Percentiles rank a stretch among this genome's conserved stretches.
Conservation (phyloP, 2,329 filamentous ascomycete species). For the Aspergillus luchuensis region DNA sequence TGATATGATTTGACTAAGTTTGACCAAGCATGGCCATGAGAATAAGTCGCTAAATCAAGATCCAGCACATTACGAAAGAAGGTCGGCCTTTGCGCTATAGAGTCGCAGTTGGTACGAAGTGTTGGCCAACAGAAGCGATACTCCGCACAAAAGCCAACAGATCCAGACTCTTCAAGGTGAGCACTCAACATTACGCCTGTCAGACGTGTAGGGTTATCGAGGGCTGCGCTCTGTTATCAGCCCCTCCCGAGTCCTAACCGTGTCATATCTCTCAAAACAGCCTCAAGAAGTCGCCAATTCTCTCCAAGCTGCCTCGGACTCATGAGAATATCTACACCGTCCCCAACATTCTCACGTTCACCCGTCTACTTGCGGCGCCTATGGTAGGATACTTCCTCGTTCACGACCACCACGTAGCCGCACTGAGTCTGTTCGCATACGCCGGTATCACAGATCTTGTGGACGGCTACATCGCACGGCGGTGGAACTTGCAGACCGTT, state of each 20-base stretch:
- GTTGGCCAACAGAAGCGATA: slow-evolving; percentile 26
- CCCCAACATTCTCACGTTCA: slow-evolving; percentile 90
- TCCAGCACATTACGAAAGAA: slow-evolving; percentile 9
- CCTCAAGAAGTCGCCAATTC: slow-evolving; percentile 35
- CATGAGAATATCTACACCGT: slow-evolving; percentile 96
- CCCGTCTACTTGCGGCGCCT: slow-evolving; percentile 79
- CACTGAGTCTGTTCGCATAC: slow-evolving; percentile 85
- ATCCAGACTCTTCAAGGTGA: slow-evolving; percentile 22
- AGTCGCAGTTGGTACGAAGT: slow-evolving; percentile 1
- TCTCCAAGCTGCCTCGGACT: slow-evolving; percentile 35
- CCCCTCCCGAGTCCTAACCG: slow-evolving; percentile 4
- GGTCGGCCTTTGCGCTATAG: not conserved
- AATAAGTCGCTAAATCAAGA: not conserved
- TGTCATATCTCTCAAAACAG: slow-evolving; percentile 21
- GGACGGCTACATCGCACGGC: slow-evolving; percentile 90
- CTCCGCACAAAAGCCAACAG: slow-evolving; percentile 26
- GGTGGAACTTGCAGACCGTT: slow-evolving; percentile 86
- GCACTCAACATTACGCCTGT: slow-evolving; percentile 3
- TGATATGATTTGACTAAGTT: too few relatives aligned
- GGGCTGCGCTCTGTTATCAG: not conserved
- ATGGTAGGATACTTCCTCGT: slow-evolving; percentile 86
- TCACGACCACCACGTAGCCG: slow-evolving; percentile 75
- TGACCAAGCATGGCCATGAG: too few relatives aligned
- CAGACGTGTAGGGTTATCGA: not conserved
- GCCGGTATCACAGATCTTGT: slow-evolving; percentile 88